These are phyloP conservation scores for Eimeria tenella DNA, from an alignment of 169 alveolate species.

Conservation along the genomic window DNA sequence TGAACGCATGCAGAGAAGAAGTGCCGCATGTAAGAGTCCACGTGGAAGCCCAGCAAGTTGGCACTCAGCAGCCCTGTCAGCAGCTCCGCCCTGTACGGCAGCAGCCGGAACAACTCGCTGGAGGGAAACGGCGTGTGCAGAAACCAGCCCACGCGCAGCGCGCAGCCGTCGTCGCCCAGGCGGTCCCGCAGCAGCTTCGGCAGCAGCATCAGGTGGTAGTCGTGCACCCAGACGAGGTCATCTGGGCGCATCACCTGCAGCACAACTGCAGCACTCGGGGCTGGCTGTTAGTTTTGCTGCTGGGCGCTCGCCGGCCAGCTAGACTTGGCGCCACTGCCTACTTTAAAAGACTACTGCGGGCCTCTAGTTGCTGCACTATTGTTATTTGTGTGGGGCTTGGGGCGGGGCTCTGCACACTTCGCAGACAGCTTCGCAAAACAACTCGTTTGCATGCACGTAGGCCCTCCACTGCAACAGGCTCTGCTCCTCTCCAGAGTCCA, in stretches of 20 bases:
- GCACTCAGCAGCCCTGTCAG: constrained; percentile 94
- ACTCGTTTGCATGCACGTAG: constrained; percentile 81
- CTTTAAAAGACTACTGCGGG: no score
- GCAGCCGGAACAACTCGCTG: constrained; percentile 90
- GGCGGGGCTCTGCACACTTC: not conserved
- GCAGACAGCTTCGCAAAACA: constrained; percentile 78
- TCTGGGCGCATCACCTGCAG: constrained; percentile 31
- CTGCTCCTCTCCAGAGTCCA: constrained; percentile 2
- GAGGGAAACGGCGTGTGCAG: constrained; percentile 97
- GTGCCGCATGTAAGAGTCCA: constrained; percentile 91
- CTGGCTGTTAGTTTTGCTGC: no score
- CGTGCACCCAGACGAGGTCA: constrained; percentile 64
- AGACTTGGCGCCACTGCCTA: no score
- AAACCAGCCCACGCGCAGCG: constrained; percentile 88
- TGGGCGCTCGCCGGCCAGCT: no score
- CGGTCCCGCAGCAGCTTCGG: constrained; percentile 88
- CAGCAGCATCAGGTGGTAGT: constrained; percentile 90
- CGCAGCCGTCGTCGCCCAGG: constrained; percentile 79
- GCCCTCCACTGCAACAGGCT: constrained; percentile 81
- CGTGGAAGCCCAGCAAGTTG: constrained; percentile 94
- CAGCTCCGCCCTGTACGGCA: constrained; percentile 93
- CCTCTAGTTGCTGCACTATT: no score
- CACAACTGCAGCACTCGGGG: not conserved
- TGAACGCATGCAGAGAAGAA: constrained; percentile 88
- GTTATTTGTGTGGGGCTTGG: no score